phyloP scores from a whole-genome alignment of 495 filamentous ascomycete species.

The Hypoxylon lenormandii region DNA sequence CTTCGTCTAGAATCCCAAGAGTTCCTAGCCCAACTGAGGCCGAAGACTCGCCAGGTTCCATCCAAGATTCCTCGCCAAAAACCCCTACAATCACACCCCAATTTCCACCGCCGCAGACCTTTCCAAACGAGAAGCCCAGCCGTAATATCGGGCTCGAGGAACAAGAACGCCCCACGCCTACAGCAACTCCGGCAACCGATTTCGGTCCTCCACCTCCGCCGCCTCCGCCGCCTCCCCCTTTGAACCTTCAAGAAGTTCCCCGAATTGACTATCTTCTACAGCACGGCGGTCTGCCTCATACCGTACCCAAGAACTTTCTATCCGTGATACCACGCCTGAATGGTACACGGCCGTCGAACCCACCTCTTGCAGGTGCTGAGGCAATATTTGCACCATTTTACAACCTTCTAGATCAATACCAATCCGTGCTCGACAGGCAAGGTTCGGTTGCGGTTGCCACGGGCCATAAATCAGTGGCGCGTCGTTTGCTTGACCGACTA shows the following conservation, averaged over 20 bases:
- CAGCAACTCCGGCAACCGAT: slow-evolving; percentile 58
- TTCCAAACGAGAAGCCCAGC: slow-evolving; percentile 52
- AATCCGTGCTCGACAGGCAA: slow-evolving; percentile 79
- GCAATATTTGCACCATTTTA: slow-evolving; percentile 82
- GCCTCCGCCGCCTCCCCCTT: slow-evolving; percentile 83
- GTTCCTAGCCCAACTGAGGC: slow-evolving; percentile 51
- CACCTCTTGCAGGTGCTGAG: slow-evolving; percentile 68
- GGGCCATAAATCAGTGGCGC: slow-evolving; percentile 93
- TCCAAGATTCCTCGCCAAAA: slow-evolving; percentile 67
- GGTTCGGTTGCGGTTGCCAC: slow-evolving; percentile 96
- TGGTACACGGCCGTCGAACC: slow-evolving; percentile 62
- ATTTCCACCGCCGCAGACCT: slow-evolving; percentile 57
- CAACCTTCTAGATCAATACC: slow-evolving; percentile 84
- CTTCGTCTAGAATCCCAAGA: slow-evolving; percentile 54
- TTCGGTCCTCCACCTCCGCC: slow-evolving; percentile 72
- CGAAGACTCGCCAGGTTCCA: slow-evolving; percentile 62
- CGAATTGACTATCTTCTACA: slow-evolving; percentile 90
- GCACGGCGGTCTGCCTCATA: slow-evolving; percentile 78
- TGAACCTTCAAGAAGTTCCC: slow-evolving; percentile 71
- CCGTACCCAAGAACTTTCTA: slow-evolving; percentile 75
- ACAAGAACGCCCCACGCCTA: slow-evolving; percentile 49
- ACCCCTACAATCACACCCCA: slow-evolving; percentile 67
- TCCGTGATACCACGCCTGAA: slow-evolving; percentile 63
- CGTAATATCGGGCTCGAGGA: slow-evolving; percentile 43
- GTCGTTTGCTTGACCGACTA: slow-evolving; percentile 88